Evolutionary conservation across 2,329 filamentous ascomycete species (phyloP).

Genomic region (Sporothrix euskadiensis): DNA sequence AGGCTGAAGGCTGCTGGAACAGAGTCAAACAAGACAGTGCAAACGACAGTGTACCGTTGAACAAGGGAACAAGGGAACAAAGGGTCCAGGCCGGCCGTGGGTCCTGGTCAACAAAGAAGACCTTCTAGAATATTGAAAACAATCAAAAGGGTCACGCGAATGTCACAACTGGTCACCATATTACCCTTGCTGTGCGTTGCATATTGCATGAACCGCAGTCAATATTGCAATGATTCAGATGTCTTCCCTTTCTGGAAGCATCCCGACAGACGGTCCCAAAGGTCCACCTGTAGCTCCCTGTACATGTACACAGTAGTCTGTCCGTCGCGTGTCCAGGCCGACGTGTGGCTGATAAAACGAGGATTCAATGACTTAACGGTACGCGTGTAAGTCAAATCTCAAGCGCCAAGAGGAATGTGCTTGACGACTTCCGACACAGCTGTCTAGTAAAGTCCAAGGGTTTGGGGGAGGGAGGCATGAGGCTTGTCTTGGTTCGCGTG

Average conservation of each 20-base stretch:
- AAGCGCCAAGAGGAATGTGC: not conserved
- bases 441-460: not conserved
- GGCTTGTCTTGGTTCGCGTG: not conserved
- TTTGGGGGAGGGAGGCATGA: not conserved
- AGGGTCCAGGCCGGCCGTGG: not conserved
- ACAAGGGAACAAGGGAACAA: not conserved
- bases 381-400: not conserved
- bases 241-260: not conserved
- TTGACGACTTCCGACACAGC: not conserved
- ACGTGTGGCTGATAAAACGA: not conserved
- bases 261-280: not conserved
- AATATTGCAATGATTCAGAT: slow-evolving; percentile 1
- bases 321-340: not conserved
- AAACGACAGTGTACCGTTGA: not conserved
- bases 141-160: not conserved
- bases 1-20: not conserved
- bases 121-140: not conserved
- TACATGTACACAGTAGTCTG: not conserved
- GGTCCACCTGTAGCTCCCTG: not conserved
- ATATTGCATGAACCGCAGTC: not conserved
- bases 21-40: slow-evolving; percentile 7
- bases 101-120: not conserved
- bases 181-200: not conserved
- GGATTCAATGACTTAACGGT: not conserved
- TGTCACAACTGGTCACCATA: not conserved